These are phyloP conservation scores for Aspergillus indologenus DNA, from an alignment of 495 filamentous ascomycete species.

Conservation along the genomic window DNA sequence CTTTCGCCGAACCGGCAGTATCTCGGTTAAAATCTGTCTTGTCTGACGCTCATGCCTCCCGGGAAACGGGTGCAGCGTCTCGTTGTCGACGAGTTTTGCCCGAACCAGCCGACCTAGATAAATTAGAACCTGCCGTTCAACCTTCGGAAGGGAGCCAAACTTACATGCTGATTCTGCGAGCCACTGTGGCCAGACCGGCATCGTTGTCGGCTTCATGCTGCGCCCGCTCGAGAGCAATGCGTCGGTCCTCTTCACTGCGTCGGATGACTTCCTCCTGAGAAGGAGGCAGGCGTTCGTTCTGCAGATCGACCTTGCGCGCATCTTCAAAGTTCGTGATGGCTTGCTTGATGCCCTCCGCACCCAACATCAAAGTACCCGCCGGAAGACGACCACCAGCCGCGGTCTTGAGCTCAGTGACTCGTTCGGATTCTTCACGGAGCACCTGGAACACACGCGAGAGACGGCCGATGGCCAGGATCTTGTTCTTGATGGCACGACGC, in stretches of 20 bases:
- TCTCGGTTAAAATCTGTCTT: constrained; percentile 3
- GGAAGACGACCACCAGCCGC: constrained; percentile 90
- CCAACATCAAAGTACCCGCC: constrained; percentile 94
- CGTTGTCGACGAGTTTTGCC: constrained; percentile 36
- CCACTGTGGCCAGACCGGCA: constrained; percentile 74
- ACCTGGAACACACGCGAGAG: constrained; percentile 98
- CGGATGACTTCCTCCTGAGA: constrained; percentile 85
- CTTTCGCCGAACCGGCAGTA: constrained; percentile 8
- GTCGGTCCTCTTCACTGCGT: constrained; percentile 72
- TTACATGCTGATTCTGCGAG: constrained; percentile 94
- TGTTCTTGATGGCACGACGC: constrained; percentile 96
- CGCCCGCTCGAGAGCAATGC: constrained; percentile 79
- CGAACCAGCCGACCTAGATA: constrained; percentile 38
- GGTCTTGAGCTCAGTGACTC: constrained; percentile 96
- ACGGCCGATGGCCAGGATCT: constrained; percentile 95
- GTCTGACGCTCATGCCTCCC: constrained; percentile 15
- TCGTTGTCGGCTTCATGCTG: constrained; percentile 88
- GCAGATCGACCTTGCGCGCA: constrained; percentile 94
- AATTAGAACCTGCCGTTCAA: constrained; percentile 7
- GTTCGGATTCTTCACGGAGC: constrained; percentile 92
- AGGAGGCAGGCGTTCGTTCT: constrained; percentile 92
- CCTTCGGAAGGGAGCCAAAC: constrained; percentile 24
- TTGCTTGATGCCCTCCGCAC: constrained; percentile 97
- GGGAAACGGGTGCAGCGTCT: constrained; percentile 27
- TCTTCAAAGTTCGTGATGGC: constrained; percentile 98